Evolutionary conservation across 2,329 filamentous ascomycete species (phyloP).

Genomic region (Hypomyces perniciosus): DNA sequence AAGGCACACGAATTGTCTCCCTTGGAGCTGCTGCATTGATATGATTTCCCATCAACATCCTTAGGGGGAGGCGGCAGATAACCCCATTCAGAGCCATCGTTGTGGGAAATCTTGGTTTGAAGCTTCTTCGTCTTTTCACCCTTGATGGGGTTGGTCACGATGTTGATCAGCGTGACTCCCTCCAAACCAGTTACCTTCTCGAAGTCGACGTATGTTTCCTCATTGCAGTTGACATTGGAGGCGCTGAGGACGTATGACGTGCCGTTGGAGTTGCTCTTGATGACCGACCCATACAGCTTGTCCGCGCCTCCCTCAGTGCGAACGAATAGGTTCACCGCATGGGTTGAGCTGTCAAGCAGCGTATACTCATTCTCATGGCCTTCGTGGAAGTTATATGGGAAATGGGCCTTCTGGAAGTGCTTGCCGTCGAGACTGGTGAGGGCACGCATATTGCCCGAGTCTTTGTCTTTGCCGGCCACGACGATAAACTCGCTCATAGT

Average conservation of each 20-base stretch:
- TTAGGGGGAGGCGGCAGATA: conserved; percentile 66
- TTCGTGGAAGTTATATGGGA: conserved; percentile 79
- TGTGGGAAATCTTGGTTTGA: conserved; percentile 90
- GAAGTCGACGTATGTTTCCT: conserved; percentile 78
- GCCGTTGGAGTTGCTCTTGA: conserved; percentile 98
- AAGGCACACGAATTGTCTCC: conserved; percentile 69
- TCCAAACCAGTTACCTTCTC: conserved; percentile 92
- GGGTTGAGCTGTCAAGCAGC: conserved; percentile 88
- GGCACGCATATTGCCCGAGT: conserved; percentile 64
- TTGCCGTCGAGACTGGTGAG: conserved; percentile 80
- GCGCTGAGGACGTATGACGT: conserved; percentile 89
- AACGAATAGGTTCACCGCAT: conserved; percentile 91
- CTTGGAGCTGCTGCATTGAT: conserved; percentile 56
- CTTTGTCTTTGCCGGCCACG: conserved; percentile 67
- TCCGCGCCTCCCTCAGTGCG: conserved; percentile 62
- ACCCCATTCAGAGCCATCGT: conserved; percentile 86
- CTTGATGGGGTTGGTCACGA: conserved; percentile 68
- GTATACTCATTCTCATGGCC: conserved; percentile 80
- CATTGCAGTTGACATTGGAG: conserved; percentile 73
- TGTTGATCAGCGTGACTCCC: conserved; percentile 81
- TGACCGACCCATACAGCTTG: conserved; percentile 73
- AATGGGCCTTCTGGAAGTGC: conserved; percentile 74
- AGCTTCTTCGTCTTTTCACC: conserved; percentile 77
- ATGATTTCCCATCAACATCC: conserved; percentile 65
- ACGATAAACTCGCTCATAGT: conserved; percentile 97